Base-by-base conservation (phyloP, 1,284 basidiomycete species). In the Filobasidium uniguttulatum region DNA sequence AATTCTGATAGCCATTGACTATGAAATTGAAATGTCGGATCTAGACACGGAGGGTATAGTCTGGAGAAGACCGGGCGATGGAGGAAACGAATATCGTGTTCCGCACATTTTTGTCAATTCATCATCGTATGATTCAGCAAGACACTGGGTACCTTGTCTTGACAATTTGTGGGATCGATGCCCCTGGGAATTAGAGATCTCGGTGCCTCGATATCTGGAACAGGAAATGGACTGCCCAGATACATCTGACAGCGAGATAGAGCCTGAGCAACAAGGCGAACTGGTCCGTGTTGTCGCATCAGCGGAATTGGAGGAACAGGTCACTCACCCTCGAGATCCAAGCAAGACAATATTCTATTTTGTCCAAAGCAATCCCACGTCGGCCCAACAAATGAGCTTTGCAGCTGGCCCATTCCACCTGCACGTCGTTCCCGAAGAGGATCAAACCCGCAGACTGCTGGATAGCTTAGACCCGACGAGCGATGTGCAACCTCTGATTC, bases 161-260 rank as follows among this genome's bases (percentile, higher is more conserved):
- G 94, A 99, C 67, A 87, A 81, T 62, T 69, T 93, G 12, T 96
- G 89, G 86, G 93, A 96, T 68, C 82, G 88, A 61, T 96, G 87
- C 62, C 94, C 93, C 2, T 99, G 94, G 94, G 94, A 98, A 63
- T 83, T 98, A 48, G 88, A 97, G 65, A 86, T 96, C 64, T 80
- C 97, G 49, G 91, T 96, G 19, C 91, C 91, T 37, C 79, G 83
- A 53, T 83, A 80, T 58, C 72, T 93, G 9, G 83, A 87, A 60
- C 83, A 72, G n/a, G 74, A 73, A 22, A 59, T 64, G 12, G 73
- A 75, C 44, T 61, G 69, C 30, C 68, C 64, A n/a, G n/a, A n/a
- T n/a, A n/a, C n/a, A n/a, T n/a, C n/a, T 17, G 73, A 77, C 41
- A 59, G 60, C 3, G 61, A 63, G 40, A 12, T 28, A 14, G 40